Percentiles rank a stretch among this genome's conserved stretches.
Evolutionary conservation across 768 basidiomycete species (phyloP).

Genomic region (Trametes gibbosa): DNA sequence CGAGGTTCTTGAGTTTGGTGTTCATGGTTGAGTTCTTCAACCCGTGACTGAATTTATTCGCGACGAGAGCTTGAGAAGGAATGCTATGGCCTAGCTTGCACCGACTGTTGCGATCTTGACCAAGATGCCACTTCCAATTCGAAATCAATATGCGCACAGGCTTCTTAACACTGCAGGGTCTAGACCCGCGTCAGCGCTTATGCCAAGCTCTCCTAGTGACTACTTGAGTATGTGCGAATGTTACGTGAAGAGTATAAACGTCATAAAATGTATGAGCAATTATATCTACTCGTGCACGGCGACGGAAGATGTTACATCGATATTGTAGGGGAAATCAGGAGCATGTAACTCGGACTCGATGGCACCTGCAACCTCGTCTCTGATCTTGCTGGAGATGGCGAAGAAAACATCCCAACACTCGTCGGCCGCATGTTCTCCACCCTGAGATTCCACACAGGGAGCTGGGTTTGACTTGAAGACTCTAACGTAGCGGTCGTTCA

Average conservation of each 20-base stretch:
- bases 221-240: too few relatives aligned
- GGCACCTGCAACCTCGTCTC: background rate
- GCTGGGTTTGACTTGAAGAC: conserved; percentile 14
- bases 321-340: background rate
- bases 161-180: background rate
- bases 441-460: background rate
- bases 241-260: too few relatives aligned
- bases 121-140: background rate
- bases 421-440: background rate
- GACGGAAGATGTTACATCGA: background rate
- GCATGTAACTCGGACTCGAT: background rate
- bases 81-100: background rate
- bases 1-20: conserved; percentile 38
- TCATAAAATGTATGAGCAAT: background rate
- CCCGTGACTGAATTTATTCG: background rate
- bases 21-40: background rate
- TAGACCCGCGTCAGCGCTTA: background rate
- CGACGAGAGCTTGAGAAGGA: background rate
- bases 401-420: conserved; percentile 7
- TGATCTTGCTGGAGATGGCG: background rate
- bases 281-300: background rate
- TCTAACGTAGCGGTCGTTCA: conserved; percentile 11
- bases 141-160: background rate
- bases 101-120: background rate
- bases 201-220: too few relatives aligned